Conservation (phyloP, 441 rosid genomes). For the Dalechampia spathulata region DNA sequence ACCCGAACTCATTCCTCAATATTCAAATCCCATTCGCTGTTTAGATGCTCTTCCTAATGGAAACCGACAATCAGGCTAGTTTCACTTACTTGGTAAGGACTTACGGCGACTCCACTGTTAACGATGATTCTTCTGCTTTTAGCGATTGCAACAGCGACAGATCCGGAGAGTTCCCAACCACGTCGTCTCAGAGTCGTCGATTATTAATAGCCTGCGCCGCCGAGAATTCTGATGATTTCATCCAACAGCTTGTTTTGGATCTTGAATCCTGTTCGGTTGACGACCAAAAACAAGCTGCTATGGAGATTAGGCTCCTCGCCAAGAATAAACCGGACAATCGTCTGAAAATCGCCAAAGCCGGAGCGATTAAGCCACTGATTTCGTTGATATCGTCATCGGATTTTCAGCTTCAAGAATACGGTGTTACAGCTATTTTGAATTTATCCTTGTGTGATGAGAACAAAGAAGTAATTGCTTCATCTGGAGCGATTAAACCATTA, state of each 20-base stretch:
- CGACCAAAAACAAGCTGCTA: conserved; percentile 85
- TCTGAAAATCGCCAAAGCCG: conserved; percentile 68
- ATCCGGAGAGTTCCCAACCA: conserved; percentile 73
- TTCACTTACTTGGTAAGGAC: conserved; percentile 42
- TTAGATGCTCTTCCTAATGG: conserved; percentile 31
- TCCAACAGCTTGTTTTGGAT: conserved; percentile 52
- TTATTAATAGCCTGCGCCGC: conserved; percentile 56
- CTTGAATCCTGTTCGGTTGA: conserved; percentile 69
- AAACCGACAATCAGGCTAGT: conserved; percentile 23
- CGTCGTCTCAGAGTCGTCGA: conserved; percentile 58
- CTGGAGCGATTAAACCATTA: conserved; percentile 83
- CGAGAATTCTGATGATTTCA: conserved; percentile 74
- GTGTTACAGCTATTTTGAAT: conserved; percentile 79
- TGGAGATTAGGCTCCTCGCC: conserved; percentile 88
- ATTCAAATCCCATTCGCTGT: no score
- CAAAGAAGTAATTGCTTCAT: conserved; percentile 54
- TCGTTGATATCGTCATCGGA: conserved; percentile 60
- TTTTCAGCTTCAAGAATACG: conserved; percentile 75
- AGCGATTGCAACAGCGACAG: conserved; percentile 91
- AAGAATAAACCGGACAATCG: conserved; percentile 84
- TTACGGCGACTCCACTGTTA: conserved; percentile 29
- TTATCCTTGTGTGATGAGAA: conserved; percentile 93
- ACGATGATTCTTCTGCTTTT: conserved; percentile 63
- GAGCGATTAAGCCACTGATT: conserved; percentile 71
- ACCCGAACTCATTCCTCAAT: no score